Evolutionary conservation across 345 rosid genomes (phyloP), one percentile per base, ranked within the genome.

Genomic region (Corymbia maculata): DNA sequence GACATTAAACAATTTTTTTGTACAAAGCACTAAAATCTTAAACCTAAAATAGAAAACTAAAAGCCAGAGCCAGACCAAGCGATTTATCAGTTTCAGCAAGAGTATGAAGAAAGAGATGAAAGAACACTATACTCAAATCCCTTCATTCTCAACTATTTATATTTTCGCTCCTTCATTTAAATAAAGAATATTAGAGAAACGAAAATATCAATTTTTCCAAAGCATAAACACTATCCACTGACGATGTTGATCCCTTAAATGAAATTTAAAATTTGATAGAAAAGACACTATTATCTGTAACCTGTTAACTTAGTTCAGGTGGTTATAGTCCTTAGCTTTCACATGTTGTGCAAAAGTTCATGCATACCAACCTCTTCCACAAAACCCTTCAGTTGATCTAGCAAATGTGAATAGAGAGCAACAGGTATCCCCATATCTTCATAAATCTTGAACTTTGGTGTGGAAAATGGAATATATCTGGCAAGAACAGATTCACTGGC

Each of bases 401-500:
- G 85, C 86, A 95, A 80, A 82, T 14, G 79, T 42, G 15, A 91
- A 87, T 87, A 86, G 70, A 88, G 52, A 36, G 59, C 55, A 19
- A 55, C 21, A 28, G 94, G 95, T 47, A 92, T 90, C 32, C 91
- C 89, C 87, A 32, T 86, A 42, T 89, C 85, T 55, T 90, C 53
- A 90, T 94, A 97, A 87, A 88, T 66, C 90, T 90, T 94, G 93
- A 95, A 95, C 87, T 91, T 94, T 32, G 95, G 92, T 61, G 91
- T 94, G 32, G 99, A 90, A 90, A 93, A 93, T 80, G 98, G 96
- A 87, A 97, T 89, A 85, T 64, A 95, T 52, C 90, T 85, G 32
- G 98, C 93, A 82, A 96, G 89, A 79, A 91, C 96, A 6, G 98
- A 92, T 90, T 96, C 98, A 32, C 89, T 92, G 64, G 14, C 57